phyloP scores from a whole-genome alignment of 768 basidiomycete species.

The Suillus decipiens region DNA sequence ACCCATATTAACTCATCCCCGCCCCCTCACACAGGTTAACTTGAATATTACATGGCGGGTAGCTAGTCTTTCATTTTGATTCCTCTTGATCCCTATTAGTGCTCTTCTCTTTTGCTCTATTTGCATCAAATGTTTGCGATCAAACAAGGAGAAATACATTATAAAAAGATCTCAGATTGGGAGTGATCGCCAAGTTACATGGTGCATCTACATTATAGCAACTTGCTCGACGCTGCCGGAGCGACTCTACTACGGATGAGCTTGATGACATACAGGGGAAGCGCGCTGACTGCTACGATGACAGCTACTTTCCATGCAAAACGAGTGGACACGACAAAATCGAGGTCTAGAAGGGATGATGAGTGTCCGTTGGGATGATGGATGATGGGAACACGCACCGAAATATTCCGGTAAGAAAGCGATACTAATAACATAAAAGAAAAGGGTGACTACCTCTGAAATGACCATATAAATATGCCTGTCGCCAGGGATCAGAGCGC shows the following conservation, averaged over 20 bases:
- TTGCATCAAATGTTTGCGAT: conserved; percentile 23
- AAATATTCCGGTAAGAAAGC: conserved; percentile 96
- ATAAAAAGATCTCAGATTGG: conserved; percentile 38
- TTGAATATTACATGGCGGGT: conserved; percentile 22
- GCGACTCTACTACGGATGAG: conserved; percentile 81
- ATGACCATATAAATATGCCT: conserved; percentile 97
- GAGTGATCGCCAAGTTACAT: conserved; percentile 14
- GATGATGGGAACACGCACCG: conserved; percentile 54
- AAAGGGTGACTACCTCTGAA: conserved; percentile 84
- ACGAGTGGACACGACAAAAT: conserved; percentile 83
- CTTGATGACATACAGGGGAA: conserved; percentile 92
- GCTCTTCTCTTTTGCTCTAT: conserved; percentile 25
- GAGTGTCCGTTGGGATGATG: conserved; percentile 6
- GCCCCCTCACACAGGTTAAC: conserved; percentile 39
- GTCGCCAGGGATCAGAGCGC: neutral
- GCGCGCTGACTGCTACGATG: conserved; percentile 91
- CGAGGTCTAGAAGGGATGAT: conserved; percentile 60
- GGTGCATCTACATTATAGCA: conserved; percentile 48
- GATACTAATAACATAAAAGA: conserved; percentile 89
- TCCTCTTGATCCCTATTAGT: conserved; percentile 18
- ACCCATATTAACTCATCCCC: conserved; percentile 52
- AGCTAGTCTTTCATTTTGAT: conserved; percentile 7
- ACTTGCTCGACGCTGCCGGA: conserved; percentile 92
- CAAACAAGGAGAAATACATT: conserved; percentile 37
- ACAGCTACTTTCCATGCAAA: conserved; percentile 96